Conservation (phyloP, 2,329 filamentous ascomycete genomes). For the Penicillium sp. region DNA sequence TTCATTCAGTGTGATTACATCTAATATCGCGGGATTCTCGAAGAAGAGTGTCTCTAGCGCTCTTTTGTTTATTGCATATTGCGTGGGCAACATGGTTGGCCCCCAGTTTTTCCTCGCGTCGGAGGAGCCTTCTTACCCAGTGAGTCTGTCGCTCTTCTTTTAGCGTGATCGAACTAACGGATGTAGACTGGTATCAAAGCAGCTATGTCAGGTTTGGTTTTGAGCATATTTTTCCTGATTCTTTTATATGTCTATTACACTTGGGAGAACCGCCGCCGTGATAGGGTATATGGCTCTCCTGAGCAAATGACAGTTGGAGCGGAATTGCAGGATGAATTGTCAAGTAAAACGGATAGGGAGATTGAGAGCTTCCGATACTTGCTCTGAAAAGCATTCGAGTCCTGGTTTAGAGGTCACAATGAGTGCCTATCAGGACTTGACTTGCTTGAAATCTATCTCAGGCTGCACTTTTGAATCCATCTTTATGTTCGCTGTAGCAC, state of each 20-base stretch:
- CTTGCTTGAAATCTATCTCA: too few species aligned
- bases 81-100: constrained; percentile 30
- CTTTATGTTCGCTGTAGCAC: too few species aligned
- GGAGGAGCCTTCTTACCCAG: constrained; percentile 17
- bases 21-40: constrained; percentile 33
- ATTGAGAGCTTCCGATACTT: too few species aligned
- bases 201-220: constrained; percentile 13
- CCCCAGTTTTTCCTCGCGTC: constrained; percentile 22
- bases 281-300: constrained; percentile 8
- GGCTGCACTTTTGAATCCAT: too few species aligned
- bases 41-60: constrained; percentile 37
- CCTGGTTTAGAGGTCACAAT: too few species aligned
- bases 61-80: constrained; percentile 48
- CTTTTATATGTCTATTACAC: constrained; percentile 12
- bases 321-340: too few species aligned
- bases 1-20: constrained; percentile 27
- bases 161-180: too few species aligned
- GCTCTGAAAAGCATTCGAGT: too few species aligned
- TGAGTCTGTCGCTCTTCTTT: too few species aligned
- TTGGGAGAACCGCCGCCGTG: constrained; percentile 14
- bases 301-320: too few species aligned
- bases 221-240: constrained; percentile 16
- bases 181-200: constrained; percentile 12
- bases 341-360: too few species aligned
- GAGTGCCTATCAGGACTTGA: too few species aligned